Evolutionary conservation across 2,329 filamentous ascomycete genomes (phyloP).

Genomic region (Annulohypoxylon truncatum): DNA sequence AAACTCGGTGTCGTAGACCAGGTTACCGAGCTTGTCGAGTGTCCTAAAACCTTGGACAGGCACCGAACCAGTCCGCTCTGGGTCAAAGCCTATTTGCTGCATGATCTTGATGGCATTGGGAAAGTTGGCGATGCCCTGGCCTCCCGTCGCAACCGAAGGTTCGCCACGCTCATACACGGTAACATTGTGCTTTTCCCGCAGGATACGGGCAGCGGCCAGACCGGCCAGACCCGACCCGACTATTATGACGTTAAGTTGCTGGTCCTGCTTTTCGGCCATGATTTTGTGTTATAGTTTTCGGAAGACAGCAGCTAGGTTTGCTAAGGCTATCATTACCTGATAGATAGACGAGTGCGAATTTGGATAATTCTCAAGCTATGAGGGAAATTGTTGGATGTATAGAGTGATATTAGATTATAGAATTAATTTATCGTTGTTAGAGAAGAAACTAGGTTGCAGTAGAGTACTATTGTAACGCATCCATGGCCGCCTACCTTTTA

Average conservation of each 20-base stretch:
- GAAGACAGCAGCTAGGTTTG: neutral
- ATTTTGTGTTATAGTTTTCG: constrained; percentile 1
- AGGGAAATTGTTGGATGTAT: neutral
- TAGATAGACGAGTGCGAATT: neutral
- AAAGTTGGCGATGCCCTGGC: constrained; percentile 41
- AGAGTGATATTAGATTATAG: neutral
- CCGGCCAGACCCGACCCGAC: constrained; percentile 44
- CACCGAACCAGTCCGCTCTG: constrained; percentile 39
- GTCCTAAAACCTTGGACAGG: constrained; percentile 32
- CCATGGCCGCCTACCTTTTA: neutral
- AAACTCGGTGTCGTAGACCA: constrained; percentile 32
- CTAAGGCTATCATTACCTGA: neutral
- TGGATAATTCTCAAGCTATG: neutral
- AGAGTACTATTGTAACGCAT: neutral
- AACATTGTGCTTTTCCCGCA: constrained; percentile 41
- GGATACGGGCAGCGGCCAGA: constrained; percentile 41
- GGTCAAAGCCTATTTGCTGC: constrained; percentile 37
- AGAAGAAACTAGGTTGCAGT: neutral
- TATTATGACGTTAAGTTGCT: constrained; percentile 39
- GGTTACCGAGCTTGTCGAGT: constrained; percentile 36
- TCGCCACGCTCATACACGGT: constrained; percentile 44
- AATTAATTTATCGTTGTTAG: neutral
- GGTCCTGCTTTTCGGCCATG: constrained; percentile 21
- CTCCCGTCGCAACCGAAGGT: constrained; percentile 36
- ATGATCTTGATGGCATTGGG: constrained; percentile 44